Base-by-base conservation (phyloP, 306 rosid species). In the Lathyrus aphaca region DNA sequence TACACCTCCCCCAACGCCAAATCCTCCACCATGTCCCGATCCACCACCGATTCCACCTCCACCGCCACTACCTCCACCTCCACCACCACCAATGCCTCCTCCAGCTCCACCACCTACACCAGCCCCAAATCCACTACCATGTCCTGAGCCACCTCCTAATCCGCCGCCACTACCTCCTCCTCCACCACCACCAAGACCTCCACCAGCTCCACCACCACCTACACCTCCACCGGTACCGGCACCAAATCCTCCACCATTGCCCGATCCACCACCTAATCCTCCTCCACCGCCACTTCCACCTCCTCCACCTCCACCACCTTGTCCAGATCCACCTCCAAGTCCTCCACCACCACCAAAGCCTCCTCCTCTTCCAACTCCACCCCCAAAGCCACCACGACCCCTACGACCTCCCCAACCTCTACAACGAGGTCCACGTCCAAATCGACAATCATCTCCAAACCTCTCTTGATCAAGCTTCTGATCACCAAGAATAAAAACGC, bases 391-490 rank as follows among this genome's bases (percentile, higher is more conserved):
- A 2, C 89, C 65, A 14, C 74, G 76, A 4, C 88, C 80, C 21
- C 87, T 81, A 6, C 85, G 80, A 14, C 91, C 81, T 68, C 19
- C 21, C 64, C 88, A n/a, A 14, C 79, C 82, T 37, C 81, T 62
- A 40, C 92, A 82, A 4, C 82, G 65, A 2, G 82, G 77, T n/a
- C 88, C 87, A 76, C 83, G 64, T 42, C 87, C 56, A 74, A 69
- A 86, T 62, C 77, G 74, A 55, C 98, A 86, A 44, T 75, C 80
- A 3, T 62, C 85, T 45, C 84, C 83, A 0, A 71, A 89, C 59
- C 90, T 57, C 1, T 53, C 68, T 64, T 77, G 37, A 46, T 86
- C 70, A 62, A 89, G 81, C 78, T 80, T 81, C 8, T 72, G 56
- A 81, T 87, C 96, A 17, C 87, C 92, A 39, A 83, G 71, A 51